Conservation (phyloP, 2,329 filamentous ascomycete species). For the Eutypella sp. region DNA sequence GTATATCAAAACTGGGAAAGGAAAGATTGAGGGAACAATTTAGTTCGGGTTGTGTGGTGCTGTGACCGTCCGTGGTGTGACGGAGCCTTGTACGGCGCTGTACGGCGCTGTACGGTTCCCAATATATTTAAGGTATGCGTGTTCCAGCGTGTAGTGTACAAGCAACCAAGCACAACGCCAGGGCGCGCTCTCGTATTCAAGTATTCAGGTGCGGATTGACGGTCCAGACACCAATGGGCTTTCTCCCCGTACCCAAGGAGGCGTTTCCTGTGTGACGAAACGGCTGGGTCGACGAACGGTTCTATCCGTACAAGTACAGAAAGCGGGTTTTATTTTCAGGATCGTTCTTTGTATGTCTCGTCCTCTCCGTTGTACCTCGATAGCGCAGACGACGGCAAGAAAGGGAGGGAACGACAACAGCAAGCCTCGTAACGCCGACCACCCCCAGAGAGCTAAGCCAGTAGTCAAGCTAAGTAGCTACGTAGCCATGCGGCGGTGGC, state of each 20-base stretch:
- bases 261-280: constrained; percentile 28
- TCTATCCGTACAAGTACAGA: constrained; percentile 26
- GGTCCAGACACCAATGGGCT: constrained; percentile 28
- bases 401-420: constrained; percentile 11
- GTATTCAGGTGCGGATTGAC: constrained; percentile 21
- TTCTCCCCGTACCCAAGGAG: constrained; percentile 28
- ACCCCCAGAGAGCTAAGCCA: constrained; percentile 9
- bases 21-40: constrained; percentile 17
- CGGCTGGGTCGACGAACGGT: constrained; percentile 22
- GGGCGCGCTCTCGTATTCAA: constrained; percentile 28
- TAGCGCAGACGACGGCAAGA: constrained; percentile 9
- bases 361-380: background rate
- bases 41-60: constrained; percentile 24
- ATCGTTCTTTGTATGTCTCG: constrained; percentile 6
- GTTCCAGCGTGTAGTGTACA: constrained; percentile 20
- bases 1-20: constrained; percentile 20
- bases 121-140: constrained; percentile 15
- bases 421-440: constrained; percentile 21
- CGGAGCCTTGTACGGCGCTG: constrained; percentile 21
- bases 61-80: constrained; percentile 29
- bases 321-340: constrained; percentile 22
- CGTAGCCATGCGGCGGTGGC: constrained; percentile 26
- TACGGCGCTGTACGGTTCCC: constrained; percentile 12
- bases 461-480: constrained; percentile 23
- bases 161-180: constrained; percentile 17